A percentile compares a stretch with the other conserved stretches of the same genome.
Evolutionary conservation across 371 early-diverging fungal species (phyloP).

Genomic region (Mucor racemosus): DNA sequence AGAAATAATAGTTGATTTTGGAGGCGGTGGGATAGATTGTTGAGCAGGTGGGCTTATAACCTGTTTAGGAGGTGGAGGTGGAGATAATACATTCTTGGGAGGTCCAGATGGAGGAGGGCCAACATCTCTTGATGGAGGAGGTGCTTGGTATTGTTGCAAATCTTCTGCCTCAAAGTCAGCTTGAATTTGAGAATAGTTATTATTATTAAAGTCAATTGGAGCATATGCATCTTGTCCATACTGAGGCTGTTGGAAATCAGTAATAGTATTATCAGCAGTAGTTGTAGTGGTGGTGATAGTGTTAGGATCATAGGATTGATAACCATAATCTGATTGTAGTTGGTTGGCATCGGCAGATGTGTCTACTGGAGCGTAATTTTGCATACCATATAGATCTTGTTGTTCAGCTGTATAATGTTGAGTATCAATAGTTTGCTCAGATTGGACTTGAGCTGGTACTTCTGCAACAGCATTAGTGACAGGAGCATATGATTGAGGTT

Average conservation of each 20-base stretch:
- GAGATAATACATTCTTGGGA: not conserved
- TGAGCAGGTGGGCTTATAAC: not conserved
- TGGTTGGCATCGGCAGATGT: not conserved
- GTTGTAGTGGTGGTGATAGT: not conserved
- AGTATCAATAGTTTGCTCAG: constrained; percentile 21
- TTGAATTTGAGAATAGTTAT: not conserved
- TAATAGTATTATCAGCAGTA: not conserved
- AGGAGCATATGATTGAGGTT: constrained; percentile 3
- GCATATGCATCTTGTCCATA: constrained; percentile 6
- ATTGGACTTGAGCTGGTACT: constrained; percentile 23
- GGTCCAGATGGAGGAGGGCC: constrained; percentile 1
- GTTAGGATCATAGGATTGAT: constrained; percentile 8
- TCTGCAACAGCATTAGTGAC: constrained; percentile 13
- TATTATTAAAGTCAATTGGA: not conserved
- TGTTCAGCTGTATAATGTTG: constrained; percentile 14
- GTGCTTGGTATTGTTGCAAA: constrained; percentile 11
- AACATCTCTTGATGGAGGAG: not conserved
- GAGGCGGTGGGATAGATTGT: not conserved
- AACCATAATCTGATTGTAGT: constrained; percentile 6
- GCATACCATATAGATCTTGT: constrained; percentile 3
- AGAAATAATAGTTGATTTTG: not conserved
- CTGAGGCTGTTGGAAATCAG: constrained; percentile 9
- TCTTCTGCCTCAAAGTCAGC: constrained; percentile 10
- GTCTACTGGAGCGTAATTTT: constrained; percentile 8
- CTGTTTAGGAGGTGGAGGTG: not conserved